Evolutionary conservation across 805 yeast genomes (phyloP), one percentile per base, ranked within the genome.

Genomic region (Ogataea dorogensis): DNA sequence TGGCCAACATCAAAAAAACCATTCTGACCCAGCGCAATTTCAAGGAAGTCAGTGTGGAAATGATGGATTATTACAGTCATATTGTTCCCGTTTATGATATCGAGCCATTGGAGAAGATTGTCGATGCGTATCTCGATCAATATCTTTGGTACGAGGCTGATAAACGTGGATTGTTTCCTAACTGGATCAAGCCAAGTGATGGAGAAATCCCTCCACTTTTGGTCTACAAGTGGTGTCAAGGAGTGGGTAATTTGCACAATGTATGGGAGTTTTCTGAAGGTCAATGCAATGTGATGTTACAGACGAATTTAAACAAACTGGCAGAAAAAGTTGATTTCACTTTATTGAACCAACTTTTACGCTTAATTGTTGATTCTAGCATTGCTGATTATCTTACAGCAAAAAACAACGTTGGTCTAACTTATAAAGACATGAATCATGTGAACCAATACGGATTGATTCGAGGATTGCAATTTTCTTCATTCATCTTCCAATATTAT

Each of bases 81-180:
- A 69, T 91, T 26, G 73, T 81, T 0, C 98, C 98, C 0, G 91
- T 88, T 1, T 89, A 87, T 53, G 75, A 82, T 8, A 73, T 93
- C 11, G 97, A 91, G 54, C 96, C 98, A 0, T 61, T 88, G 26
- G 99, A 93, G 59, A 93, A 89, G 55, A 86, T 93, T 33, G 88
- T 96, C 0, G 99, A 93, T 64, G 96, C 98, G 0, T 93, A 91
- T 49, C 62, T 93, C 25, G 98, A 91, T 53, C 98, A 93, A 53
- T 93, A 91, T 51, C 64, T 93, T 28, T 93, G 98, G 96, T 91
- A 84, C 60, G 98, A 93, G 56, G 91, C 93, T 7, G 96, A 86
- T 36, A 80, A 84, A 55, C 65, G 96, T 41, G 77, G 80, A 6
- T 61, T 93, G 17, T 93, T 93, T 62, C 99, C 99, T 4, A 82